Base-by-base conservation (phyloP, 164 flowering plant genomes). In the Macadamia tetraphylla region DNA sequence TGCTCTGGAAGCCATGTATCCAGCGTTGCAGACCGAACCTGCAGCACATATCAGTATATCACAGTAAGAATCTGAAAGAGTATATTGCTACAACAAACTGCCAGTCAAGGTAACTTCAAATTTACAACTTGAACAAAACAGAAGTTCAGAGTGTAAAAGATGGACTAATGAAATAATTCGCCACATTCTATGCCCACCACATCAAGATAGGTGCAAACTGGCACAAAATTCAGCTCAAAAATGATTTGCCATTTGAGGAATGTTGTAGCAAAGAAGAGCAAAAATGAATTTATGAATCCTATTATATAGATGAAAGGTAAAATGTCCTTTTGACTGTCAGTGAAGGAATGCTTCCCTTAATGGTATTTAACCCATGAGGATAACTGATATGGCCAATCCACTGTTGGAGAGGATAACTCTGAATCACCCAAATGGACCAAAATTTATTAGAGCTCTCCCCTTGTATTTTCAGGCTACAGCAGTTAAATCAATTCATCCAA, bases 1-100 rank as follows among this genome's bases (percentile, higher is more conserved):
- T 92, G 97, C 77, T 92, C 97, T 2, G 97, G 97, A 66, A 92
- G 97, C 97, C 97, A 92, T 71, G 97, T 92, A 73, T 92, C 97
- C 66, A 92, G 77, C 1, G 97, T 88, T 30, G 97, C 97, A 76
- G 97, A 92, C 63, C 97, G 81, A 62, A 92, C 97, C 97, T 92
- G 85, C 70, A 78, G 46, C 18, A 71, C 56, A 29, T 63, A 63
- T 40, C 14, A n/a, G n/a, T n/a, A n/a, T n/a, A n/a, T n/a, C n/a
- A n/a, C n/a, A 53, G 49, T 31, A 63, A 44, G 56, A 68, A 65
- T 65, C 14, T 18, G 35, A 58, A 58, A 17, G 14, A 10, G 17
- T 15, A 43, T 40, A 23, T 23, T 48, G 51, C 10, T 18, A 12
- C 64, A 7, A 3, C 1, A 7, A 44, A 58, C 60, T 31, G 30